phyloP scores from a whole-genome alignment of 306 rosid genomes.

The Lablab purpureus region DNA sequence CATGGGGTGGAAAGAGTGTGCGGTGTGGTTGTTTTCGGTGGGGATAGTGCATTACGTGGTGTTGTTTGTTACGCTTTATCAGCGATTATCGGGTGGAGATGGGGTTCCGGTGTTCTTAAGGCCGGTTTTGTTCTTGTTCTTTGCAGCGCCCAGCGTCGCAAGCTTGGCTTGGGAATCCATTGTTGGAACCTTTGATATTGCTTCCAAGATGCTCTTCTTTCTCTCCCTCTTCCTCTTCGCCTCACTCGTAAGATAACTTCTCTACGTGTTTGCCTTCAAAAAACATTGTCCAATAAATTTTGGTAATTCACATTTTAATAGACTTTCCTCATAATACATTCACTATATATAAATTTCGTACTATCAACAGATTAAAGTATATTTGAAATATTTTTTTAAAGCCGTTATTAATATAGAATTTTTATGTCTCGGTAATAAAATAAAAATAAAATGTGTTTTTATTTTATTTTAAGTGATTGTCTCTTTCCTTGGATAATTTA shows the following conservation, averaged over 20 bases:
- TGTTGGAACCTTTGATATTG: slow-evolving; percentile 56
- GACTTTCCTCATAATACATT: too few relatives aligned
- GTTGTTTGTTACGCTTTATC: slow-evolving; percentile 69
- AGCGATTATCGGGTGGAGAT: slow-evolving; percentile 56
- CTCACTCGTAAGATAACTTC: slow-evolving; percentile 54
- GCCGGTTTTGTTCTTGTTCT: slow-evolving; percentile 70
- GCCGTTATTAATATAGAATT: too few relatives aligned
- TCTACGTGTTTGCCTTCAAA: too few relatives aligned
- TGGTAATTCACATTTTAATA: too few relatives aligned
- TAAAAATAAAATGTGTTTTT: too few relatives aligned
- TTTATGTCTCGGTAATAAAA: too few relatives aligned
- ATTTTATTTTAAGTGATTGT: too few relatives aligned
- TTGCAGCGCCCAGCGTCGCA: slow-evolving; percentile 73
- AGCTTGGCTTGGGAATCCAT: slow-evolving; percentile 75
- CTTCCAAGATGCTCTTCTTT: slow-evolving; percentile 77
- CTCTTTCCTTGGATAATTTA: too few relatives aligned
- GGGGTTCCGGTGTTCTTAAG: slow-evolving; percentile 56
- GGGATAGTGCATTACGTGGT: slow-evolving; percentile 73
- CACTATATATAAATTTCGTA: too few relatives aligned
- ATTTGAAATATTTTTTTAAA: too few relatives aligned
- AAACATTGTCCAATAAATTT: too few relatives aligned
- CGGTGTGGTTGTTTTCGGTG: slow-evolving; percentile 59
- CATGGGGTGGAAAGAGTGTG: slow-evolving; percentile 72
- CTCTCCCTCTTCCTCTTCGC: slow-evolving; percentile 67
- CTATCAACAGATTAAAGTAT: too few relatives aligned